Conservation (phyloP, 1,139 yeast genomes). For the Geotrichum bryndzae region DNA sequence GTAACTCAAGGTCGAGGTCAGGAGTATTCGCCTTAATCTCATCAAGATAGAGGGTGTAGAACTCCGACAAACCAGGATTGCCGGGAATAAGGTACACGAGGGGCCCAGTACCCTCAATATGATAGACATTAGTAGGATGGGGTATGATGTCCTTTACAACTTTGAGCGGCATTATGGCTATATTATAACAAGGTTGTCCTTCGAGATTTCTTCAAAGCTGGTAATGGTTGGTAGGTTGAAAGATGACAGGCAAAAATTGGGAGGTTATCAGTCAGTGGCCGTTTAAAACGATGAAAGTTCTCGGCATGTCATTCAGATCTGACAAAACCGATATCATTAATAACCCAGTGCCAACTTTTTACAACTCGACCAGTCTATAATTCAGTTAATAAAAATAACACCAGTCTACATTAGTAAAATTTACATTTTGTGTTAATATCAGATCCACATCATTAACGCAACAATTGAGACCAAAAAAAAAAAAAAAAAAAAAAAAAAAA, state of each 20-base stretch:
- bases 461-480: not conserved
- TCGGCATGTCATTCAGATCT: not conserved
- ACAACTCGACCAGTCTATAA: not conserved
- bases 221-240: not conserved
- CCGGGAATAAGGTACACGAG: conserved; percentile 58
- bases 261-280: not conserved
- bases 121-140: conserved; percentile 21
- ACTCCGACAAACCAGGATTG: conserved; percentile 60
- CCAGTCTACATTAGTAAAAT: not conserved
- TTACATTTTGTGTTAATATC: not conserved
- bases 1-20: conserved; percentile 35
- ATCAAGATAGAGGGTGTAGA: conserved; percentile 47
- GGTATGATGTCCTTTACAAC: conserved; percentile 12
- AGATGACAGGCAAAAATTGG: not conserved
- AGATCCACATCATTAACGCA: not conserved
- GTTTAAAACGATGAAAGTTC: not conserved
- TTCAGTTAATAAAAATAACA: not conserved
- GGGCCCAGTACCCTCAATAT: conserved; percentile 28
- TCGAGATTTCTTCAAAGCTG: not conserved
- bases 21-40: conserved; percentile 43
- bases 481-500: too few relatives aligned
- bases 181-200: not conserved
- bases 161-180: conserved; percentile 13
- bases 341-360: not conserved
- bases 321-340: not conserved